These are phyloP conservation scores for Eutypa lata DNA, from an alignment of 2,329 filamentous ascomycete genomes.

Conservation along the genomic window DNA sequence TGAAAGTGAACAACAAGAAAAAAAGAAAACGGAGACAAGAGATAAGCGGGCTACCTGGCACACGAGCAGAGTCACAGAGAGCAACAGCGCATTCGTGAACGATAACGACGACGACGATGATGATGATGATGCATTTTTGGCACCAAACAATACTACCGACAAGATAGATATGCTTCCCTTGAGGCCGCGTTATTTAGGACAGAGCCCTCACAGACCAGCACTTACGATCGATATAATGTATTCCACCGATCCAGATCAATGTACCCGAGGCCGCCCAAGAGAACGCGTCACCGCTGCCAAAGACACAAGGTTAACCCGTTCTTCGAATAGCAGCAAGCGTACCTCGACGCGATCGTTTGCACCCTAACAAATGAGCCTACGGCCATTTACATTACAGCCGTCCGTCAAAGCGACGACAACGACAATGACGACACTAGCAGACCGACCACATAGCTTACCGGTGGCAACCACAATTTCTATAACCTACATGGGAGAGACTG, in stretches of 20 bases:
- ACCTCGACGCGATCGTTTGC: neutral
- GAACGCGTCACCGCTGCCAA: neutral
- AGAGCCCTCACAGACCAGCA: too few relatives aligned
- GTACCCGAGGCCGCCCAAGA: neutral
- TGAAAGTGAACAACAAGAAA: too few relatives aligned
- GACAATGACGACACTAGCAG: neutral
- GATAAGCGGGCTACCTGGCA: neutral
- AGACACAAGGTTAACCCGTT: too few relatives aligned
- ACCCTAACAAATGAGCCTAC: neutral
- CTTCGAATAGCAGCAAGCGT: neutral
- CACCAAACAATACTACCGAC: too few relatives aligned
- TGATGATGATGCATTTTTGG: too few relatives aligned
- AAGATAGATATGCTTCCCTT: too few relatives aligned
- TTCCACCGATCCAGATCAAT: neutral
- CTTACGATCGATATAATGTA: too few relatives aligned
- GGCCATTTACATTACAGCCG: neutral
- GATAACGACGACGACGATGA: too few relatives aligned
- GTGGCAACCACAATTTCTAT: neutral
- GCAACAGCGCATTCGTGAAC: neutral
- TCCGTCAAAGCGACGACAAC: neutral
- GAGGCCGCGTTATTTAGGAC: too few relatives aligned
- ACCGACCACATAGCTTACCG: neutral
- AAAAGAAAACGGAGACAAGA: neutral
- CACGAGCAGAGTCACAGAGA: neutral
- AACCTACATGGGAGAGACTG: neutral